Evolutionary conservation across 176 grass and related monocot species (phyloP).

Genomic region (Melocanna baccifera): DNA sequence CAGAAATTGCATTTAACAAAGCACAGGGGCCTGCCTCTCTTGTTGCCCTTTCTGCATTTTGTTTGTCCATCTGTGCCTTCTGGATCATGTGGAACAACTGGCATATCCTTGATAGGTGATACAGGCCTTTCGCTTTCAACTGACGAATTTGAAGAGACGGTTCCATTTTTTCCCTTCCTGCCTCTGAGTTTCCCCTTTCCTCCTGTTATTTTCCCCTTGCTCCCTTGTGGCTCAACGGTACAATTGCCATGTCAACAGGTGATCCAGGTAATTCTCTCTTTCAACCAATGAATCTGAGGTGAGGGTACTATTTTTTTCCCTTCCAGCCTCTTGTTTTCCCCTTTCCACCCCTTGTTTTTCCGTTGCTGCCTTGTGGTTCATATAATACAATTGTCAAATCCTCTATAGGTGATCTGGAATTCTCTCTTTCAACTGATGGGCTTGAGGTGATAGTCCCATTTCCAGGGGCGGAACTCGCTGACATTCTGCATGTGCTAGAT

Average conservation of each 20-base stretch:
- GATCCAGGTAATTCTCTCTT: constrained; percentile 23
- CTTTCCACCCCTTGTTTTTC: constrained; percentile 22
- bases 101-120: constrained; percentile 32
- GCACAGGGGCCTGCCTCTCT: constrained; percentile 63
- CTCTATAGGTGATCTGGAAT: constrained; percentile 6
- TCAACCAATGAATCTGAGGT: constrained; percentile 17
- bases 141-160: constrained; percentile 30
- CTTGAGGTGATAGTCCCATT: constrained; percentile 29
- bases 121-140: constrained; percentile 11
- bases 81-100: constrained; percentile 40
- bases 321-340: constrained; percentile 41
- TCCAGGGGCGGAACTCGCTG: background rate
- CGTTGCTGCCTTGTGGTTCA: constrained; percentile 23
- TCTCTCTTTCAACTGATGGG: constrained; percentile 33
- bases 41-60: constrained; percentile 49
- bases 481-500: constrained; percentile 30
- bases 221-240: background rate
- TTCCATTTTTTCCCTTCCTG: constrained; percentile 18
- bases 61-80: constrained; percentile 24
- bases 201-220: background rate
- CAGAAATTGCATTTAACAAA: constrained; percentile 21
- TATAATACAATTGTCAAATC: constrained; percentile 4
- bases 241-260: constrained; percentile 1
- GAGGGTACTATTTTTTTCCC: constrained; percentile 6
- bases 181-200: background rate